Evolutionary conservation across 495 filamentous ascomycete species (phyloP), one percentile per base, ranked within the genome.

Genomic region (Neurospora cerealis): DNA sequence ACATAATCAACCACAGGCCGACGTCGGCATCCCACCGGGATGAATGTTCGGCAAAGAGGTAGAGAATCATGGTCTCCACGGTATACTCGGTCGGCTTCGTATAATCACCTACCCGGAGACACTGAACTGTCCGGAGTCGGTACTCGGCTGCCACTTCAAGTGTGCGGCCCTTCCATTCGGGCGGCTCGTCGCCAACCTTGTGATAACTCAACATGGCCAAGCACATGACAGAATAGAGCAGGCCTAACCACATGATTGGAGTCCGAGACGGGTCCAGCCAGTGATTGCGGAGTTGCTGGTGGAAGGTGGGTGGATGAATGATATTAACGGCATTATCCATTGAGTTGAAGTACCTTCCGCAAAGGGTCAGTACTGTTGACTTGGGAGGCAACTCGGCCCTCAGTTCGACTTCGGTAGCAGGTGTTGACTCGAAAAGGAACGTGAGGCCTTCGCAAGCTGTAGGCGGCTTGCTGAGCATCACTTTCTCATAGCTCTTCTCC

Each of bases 131-230:
- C 48, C 93, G 88, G 73, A 89, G 82, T 70, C 94, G 89, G 80
- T 95, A 98, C 72, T 90, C 90, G 39, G 88, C 87, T 19, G 94
- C 93, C 83, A 96, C 88, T 73, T 95, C 91, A 42, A 93, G 80
- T 4, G 91, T 87, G 80, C 91, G 90, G 73, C 87, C 87, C 77
- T 86, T 87, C 87, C 86, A 97, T 80, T 98, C 94, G 0, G 92
- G 90, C 37, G 95, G 96, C 79, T 97, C 95, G 78, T 98, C 96
- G 19, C 93, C 93, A 74, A 96, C 92, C 71, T 91, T 90, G 79
- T 92, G 86, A 80, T 97, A 98, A 48, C 95, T 97, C 70, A 96
- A 87, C 89, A 98, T 91, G 3, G 96, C 93, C 34, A 98, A 83
- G 77, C 92, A 92, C 85, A 98, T 88, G 83, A 98, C 91, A 4